phyloP scores from a whole-genome alignment of 1,284 basidiomycete genomes.

The Ustilago loliicola region DNA sequence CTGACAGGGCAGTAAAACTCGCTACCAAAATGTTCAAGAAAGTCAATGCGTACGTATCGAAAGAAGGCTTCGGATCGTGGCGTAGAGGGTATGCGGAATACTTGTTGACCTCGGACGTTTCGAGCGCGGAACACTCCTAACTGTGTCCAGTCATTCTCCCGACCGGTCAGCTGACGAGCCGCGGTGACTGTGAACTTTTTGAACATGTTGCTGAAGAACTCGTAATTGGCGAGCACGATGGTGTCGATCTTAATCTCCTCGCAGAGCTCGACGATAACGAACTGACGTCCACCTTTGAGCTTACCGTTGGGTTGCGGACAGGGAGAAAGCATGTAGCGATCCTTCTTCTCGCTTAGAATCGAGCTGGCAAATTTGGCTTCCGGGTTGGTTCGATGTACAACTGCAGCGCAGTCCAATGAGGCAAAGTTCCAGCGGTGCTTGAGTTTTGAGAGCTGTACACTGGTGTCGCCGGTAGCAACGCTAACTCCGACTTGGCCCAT shows the following conservation, averaged over 20 bases:
- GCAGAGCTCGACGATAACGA: conserved; percentile 94
- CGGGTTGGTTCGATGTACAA: conserved; percentile 85
- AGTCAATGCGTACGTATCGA: conserved; percentile 93
- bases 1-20: conserved; percentile 98
- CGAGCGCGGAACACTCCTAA: conserved; percentile 83
- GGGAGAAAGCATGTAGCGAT: conserved; percentile 96
- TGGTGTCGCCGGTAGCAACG: conserved; percentile 46
- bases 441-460: conserved; percentile 51
- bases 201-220: conserved; percentile 98
- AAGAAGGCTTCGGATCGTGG: conserved; percentile 57
- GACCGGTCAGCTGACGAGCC: conserved; percentile 80
- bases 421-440: conserved; percentile 86
- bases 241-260: conserved; percentile 97
- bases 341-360: conserved; percentile 89
- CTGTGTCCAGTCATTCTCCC: conserved; percentile 75
- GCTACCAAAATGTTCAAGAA: conserved; percentile 90
- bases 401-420: conserved; percentile 89
- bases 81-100: conserved; percentile 51
- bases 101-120: conserved; percentile 90
- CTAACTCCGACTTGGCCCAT: conserved; percentile 17
- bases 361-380: conserved; percentile 85
- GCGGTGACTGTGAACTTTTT: conserved; percentile 90
- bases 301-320: conserved; percentile 74
- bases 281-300: conserved; percentile 74
- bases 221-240: conserved; percentile 94